phyloP scores from a whole-genome alignment of 306 rosid species.

The Cyclanthera cordifolia region DNA sequence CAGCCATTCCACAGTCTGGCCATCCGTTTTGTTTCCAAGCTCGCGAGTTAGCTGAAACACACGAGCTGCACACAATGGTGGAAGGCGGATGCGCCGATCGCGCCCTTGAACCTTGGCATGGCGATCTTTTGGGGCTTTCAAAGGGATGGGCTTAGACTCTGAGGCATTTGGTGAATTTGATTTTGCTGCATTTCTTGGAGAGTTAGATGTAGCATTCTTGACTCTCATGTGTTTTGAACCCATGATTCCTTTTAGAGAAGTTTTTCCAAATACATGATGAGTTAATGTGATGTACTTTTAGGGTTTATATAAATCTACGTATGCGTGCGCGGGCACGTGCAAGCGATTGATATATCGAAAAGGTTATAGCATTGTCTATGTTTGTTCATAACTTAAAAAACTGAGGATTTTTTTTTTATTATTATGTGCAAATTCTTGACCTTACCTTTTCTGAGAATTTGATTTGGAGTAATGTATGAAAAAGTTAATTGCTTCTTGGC shows the following conservation, averaged over 20 bases:
- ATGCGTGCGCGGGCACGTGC: background rate
- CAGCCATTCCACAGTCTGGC: conserved; percentile 49
- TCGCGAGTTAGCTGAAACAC: conserved; percentile 35
- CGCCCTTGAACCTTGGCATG: conserved; percentile 24
- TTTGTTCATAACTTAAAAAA: background rate
- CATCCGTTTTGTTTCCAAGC: conserved; percentile 34
- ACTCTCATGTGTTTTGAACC: conserved; percentile 6
- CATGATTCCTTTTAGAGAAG: background rate
- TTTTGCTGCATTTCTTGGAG: conserved; percentile 6
- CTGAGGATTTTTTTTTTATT: background rate
- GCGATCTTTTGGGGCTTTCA: conserved; percentile 15
- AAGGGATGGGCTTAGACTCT: background rate
- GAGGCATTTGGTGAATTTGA: background rate
- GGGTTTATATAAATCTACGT: conserved; percentile 3
- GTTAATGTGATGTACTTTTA: background rate
- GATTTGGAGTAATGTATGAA: conserved; percentile 1
- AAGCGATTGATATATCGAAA: background rate
- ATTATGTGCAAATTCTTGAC: background rate
- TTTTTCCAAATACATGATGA: background rate
- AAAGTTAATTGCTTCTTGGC: background rate
- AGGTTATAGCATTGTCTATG: background rate
- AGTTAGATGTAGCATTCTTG: background rate
- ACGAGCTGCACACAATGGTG: conserved; percentile 31
- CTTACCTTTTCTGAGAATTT: background rate
- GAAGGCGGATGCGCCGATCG: conserved; percentile 28